Percentiles rank a stretch among this genome's conserved stretches.
phyloP scores from a whole-genome alignment of 2,329 filamentous ascomycete species.

The Pseudogymnoascus sp. region DNA sequence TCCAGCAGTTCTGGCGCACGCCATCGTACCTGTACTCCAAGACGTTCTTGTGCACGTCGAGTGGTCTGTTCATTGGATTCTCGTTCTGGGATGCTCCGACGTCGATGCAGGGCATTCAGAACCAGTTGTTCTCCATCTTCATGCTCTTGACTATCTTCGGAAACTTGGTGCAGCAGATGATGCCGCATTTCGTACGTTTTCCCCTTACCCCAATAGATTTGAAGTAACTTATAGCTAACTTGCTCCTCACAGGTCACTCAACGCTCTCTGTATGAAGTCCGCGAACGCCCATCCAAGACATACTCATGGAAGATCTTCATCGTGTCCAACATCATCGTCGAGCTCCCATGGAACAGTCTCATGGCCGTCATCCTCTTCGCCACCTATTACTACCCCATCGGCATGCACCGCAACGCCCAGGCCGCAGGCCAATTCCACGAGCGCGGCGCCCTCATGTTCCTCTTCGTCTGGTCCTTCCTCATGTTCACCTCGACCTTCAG shows the following conservation, averaged over 20 bases:
- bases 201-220: slow-evolving; percentile 34
- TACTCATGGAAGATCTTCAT: slow-evolving; percentile 65
- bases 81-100: slow-evolving; percentile 59
- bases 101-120: slow-evolving; percentile 57
- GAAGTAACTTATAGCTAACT: not conserved
- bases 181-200: slow-evolving; percentile 62
- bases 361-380: slow-evolving; percentile 72
- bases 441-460: slow-evolving; percentile 71
- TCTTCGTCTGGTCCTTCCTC: slow-evolving; percentile 68
- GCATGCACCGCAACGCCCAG: slow-evolving; percentile 58
- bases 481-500: slow-evolving; percentile 78
- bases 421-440: slow-evolving; percentile 54
- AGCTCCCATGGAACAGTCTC: slow-evolving; percentile 76
- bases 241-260: slow-evolving; percentile 14
- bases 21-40: slow-evolving; percentile 47
- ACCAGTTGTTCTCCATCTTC: slow-evolving; percentile 68
- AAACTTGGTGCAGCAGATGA: slow-evolving; percentile 68
- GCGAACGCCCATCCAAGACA: slow-evolving; percentile 72
- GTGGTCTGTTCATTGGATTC: slow-evolving; percentile 58
- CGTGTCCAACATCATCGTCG: slow-evolving; percentile 69
- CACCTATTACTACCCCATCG: slow-evolving; percentile 81
- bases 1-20: slow-evolving; percentile 57
- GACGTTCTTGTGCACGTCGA: slow-evolving; percentile 31
- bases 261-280: slow-evolving; percentile 52
- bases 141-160: slow-evolving; percentile 70